These are phyloP conservation scores for Trichophyton rubrum DNA, from an alignment of 2,329 filamentous ascomycete genomes.

Conservation along the genomic window DNA sequence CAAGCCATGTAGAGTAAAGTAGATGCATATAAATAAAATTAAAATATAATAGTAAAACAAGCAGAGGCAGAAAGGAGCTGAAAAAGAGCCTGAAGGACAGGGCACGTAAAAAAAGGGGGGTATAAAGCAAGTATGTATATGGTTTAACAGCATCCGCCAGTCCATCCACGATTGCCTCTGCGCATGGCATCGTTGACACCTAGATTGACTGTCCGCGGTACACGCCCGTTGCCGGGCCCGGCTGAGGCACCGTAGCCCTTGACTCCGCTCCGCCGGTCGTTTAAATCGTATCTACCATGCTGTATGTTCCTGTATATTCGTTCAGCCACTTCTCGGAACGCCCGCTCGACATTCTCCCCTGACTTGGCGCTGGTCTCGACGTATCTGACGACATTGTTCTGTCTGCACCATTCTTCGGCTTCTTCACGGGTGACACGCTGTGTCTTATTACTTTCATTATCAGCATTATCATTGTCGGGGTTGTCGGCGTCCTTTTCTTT, in stretches of 20 bases:
- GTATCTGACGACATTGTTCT: constrained; percentile 80
- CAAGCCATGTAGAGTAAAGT: neutral
- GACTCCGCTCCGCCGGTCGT: constrained; percentile 82
- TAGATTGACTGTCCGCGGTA: constrained; percentile 32
- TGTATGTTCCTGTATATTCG: constrained; percentile 96
- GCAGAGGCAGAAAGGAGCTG: neutral
- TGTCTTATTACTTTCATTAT: constrained; percentile 27
- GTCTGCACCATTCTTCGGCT: constrained; percentile 76
- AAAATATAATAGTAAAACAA: neutral
- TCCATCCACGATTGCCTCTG: constrained; percentile 27
- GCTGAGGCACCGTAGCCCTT: constrained; percentile 47
- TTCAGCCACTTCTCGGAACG: constrained; percentile 87
- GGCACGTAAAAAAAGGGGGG: neutral
- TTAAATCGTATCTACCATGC: constrained; percentile 85
- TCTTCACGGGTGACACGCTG: constrained; percentile 71
- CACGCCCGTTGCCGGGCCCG: constrained; percentile 22
- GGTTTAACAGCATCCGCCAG: constrained; percentile 27
- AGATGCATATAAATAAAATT: neutral
- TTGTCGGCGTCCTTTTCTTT: neutral
- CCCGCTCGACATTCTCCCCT: constrained; percentile 83
- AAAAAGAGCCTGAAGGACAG: neutral
- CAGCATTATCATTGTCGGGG: constrained; percentile 3
- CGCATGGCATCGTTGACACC: constrained; percentile 38
- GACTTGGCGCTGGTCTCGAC: constrained; percentile 95
- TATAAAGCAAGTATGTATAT: neutral